These are phyloP conservation scores for Chaetomiaceae sp. DNA, from an alignment of 2,329 filamentous ascomycete species.

Conservation along the genomic window DNA sequence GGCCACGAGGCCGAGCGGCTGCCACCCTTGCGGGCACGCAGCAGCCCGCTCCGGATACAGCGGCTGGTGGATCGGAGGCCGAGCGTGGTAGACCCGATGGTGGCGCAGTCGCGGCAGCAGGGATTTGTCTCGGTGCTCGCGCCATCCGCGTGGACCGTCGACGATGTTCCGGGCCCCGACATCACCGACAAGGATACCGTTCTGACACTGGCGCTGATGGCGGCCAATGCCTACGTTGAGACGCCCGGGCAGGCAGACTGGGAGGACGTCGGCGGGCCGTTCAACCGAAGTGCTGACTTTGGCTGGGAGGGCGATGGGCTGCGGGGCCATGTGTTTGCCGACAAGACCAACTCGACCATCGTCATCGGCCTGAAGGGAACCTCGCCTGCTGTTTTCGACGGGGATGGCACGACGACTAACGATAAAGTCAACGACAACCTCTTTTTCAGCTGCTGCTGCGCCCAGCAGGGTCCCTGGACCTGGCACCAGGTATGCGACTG, in stretches of 20 bases:
- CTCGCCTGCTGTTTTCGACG: conserved; percentile 85
- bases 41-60: conserved; percentile 65
- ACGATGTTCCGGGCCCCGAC: conserved; percentile 74
- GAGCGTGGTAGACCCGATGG: conserved; percentile 70
- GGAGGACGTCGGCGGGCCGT: conserved; percentile 72
- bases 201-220: conserved; percentile 79
- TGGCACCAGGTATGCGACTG: conserved; percentile 95
- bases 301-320: conserved; percentile 89
- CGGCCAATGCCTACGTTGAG: conserved; percentile 81
- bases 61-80: conserved; percentile 74
- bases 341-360: conserved; percentile 78
- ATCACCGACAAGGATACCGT: conserved; percentile 81
- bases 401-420: conserved; percentile 93
- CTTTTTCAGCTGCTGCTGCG: conserved; percentile 97
- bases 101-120: conserved; percentile 64
- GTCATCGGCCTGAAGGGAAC: conserved; percentile 93
- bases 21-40: conserved; percentile 55
- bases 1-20: conserved; percentile 48
- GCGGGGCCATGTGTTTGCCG: conserved; percentile 86
- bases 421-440: conserved; percentile 98
- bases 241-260: conserved; percentile 69
- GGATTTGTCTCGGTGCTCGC: conserved; percentile 65
- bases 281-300: conserved; percentile 84
- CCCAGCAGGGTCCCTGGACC: conserved; percentile 81
- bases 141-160: conserved; percentile 74